Evolutionary conservation across 257 asterid species (phyloP).

Genomic region (Ajuga chamaepitys): DNA sequence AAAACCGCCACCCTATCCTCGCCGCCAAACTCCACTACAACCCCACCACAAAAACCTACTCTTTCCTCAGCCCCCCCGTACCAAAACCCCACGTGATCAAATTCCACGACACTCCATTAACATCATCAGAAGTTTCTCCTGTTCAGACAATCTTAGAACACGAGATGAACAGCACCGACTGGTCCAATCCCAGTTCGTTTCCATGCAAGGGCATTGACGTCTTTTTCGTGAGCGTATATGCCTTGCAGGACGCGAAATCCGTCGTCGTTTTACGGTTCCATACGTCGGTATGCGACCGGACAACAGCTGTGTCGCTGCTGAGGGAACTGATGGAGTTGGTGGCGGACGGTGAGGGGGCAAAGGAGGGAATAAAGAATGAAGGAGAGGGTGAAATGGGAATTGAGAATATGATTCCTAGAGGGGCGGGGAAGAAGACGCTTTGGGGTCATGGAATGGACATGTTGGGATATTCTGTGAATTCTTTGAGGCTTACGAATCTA

Average conservation of each 20-base stretch:
- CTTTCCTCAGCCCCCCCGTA: slow-evolving; percentile 26
- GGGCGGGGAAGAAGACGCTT: slow-evolving; percentile 41
- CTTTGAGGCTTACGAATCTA: slow-evolving; percentile 44
- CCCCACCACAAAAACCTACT: slow-evolving; percentile 32
- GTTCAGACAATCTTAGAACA: slow-evolving; percentile 41
- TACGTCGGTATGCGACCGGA: slow-evolving; percentile 57
- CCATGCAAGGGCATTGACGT: slow-evolving; percentile 42
- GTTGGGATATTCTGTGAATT: slow-evolving; percentile 58
- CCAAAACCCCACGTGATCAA: slow-evolving; percentile 17
- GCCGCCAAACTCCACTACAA: slow-evolving; percentile 45
- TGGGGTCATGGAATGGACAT: slow-evolving; percentile 67
- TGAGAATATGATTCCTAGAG: slow-evolving; percentile 44
- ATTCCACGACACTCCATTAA: slow-evolving; percentile 20
- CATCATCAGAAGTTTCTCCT: slow-evolving; percentile 23
- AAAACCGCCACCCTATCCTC: slow-evolving; percentile 44
- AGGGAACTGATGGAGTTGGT: slow-evolving; percentile 52
- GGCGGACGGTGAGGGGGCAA: slow-evolving; percentile 8
- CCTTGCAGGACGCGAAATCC: slow-evolving; percentile 19
- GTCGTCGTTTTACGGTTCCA: slow-evolving; percentile 44
- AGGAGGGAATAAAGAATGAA: slow-evolving; percentile 8
- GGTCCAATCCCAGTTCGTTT: slow-evolving; percentile 40
- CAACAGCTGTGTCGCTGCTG: slow-evolving; percentile 59
- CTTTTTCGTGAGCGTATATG: slow-evolving; percentile 26
- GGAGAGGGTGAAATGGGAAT: slow-evolving; percentile 45
- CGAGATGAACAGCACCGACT: slow-evolving; percentile 39